These are phyloP conservation scores for Myxozyma vanderwaltii DNA, from an alignment of 805 yeast species.

Conservation along the genomic window DNA sequence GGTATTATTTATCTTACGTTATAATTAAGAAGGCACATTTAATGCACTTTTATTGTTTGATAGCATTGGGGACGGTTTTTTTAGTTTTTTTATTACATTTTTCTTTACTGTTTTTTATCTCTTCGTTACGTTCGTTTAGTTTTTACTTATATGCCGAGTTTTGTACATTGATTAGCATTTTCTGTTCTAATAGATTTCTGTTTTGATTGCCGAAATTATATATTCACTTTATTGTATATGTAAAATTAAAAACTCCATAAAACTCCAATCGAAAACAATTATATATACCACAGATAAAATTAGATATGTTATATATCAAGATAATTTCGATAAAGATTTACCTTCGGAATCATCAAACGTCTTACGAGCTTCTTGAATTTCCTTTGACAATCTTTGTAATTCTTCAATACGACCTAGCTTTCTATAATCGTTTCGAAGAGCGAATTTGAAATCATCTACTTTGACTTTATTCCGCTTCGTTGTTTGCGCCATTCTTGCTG, in stretches of 20 bases:
- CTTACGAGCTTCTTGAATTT: conserved; percentile 65
- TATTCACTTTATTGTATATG: no score
- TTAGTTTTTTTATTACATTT: neutral
- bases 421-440: conserved; percentile 62
- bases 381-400: conserved; percentile 59
- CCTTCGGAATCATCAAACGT: conserved; percentile 65
- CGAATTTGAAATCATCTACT: conserved; percentile 73
- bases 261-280: no score
- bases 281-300: neutral
- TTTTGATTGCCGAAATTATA: no score
- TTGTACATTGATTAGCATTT: no score
- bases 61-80: neutral
- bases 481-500: conserved; percentile 53
- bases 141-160: neutral
- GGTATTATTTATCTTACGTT: no score
- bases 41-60: neutral
- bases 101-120: neutral
- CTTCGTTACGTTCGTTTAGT: neutral
- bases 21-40: no score
- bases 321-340: conserved; percentile 41
- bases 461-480: conserved; percentile 62
- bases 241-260: no score
- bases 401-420: conserved; percentile 73
- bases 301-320: neutral
- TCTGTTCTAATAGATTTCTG: no score